Evolutionary conservation across 768 basidiomycete species (phyloP).

Genomic region (Lanmaoa rubissima): DNA sequence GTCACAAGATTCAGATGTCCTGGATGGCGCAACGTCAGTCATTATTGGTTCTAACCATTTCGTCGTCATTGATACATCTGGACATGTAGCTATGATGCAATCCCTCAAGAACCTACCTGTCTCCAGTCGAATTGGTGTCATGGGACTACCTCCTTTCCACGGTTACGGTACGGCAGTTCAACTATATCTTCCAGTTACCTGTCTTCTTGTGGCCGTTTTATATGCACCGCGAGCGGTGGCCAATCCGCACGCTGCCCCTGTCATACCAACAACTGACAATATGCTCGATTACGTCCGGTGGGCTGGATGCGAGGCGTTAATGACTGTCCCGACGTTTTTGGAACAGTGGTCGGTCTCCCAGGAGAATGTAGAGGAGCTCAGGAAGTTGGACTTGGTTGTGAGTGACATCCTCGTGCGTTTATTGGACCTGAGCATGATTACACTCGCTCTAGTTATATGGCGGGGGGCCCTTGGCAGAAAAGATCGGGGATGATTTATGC

Average conservation of each 20-base stretch:
- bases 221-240: slow-evolving; percentile 31
- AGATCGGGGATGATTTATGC: slow-evolving; percentile 14
- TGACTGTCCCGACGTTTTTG: slow-evolving; percentile 23
- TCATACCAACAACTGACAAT: slow-evolving; percentile 21
- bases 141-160: slow-evolving; percentile 42
- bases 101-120: background rate
- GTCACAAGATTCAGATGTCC: slow-evolving; percentile 28
- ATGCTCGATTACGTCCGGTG: slow-evolving; percentile 14
- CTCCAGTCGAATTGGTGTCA: slow-evolving; percentile 24
- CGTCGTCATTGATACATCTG: background rate
- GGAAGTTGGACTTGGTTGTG: slow-evolving; percentile 18
- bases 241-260: slow-evolving; percentile 7
- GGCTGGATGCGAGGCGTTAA: slow-evolving; percentile 8
- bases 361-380: slow-evolving; percentile 17
- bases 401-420: background rate
- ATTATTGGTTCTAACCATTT: background rate
- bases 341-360: slow-evolving; percentile 10
- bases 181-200: slow-evolving; percentile 31
- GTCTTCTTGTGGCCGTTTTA: slow-evolving; percentile 25
- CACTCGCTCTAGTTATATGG: slow-evolving; percentile 1
- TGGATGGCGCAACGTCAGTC: slow-evolving; percentile 34
- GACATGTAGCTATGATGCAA: background rate
- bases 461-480: slow-evolving; percentile 16
- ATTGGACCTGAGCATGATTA: background rate
- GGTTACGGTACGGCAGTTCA: slow-evolving; percentile 32